Base-by-base conservation (phyloP, 441 rosid species). In the Arabidopsis hybrid region DNA sequence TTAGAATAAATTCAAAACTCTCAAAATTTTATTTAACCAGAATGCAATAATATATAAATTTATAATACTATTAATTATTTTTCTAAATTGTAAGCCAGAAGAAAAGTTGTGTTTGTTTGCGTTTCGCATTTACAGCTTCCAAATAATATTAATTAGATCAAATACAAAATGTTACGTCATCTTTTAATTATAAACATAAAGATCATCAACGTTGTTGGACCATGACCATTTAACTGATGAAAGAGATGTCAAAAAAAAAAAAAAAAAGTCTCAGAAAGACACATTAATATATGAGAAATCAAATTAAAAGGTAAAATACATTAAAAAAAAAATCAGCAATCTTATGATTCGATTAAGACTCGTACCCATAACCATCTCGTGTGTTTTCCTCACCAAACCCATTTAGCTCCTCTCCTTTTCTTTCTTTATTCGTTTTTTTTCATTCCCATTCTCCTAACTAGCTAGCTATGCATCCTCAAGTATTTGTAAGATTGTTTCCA, bases 311-410 rank as follows among this genome's bases (percentile, higher is more conserved):
- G 6, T 59, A 9, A 40, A 7, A 14, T 60, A 46, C 47, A 49
- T 47, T 1, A 26, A 3, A 26, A 0, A 42, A 34, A 46, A 68
- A 52, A 34, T 75, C 74, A 68, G 70, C 70, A 75, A 69, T 45
- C 16, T 55, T 62, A 75, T 75, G 79, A 75, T 75, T 75, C 16
- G 70, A 75, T 62, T 61, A 69, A 55, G 79, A 75, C 65, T 55
- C 62, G 16, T 52, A 16, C 52, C 21, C 58, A 42, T 51, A 51
- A 43, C 29, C 74, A 61, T 55, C 74, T 75, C 53, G 65, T 55
- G 52, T 17, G 50, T 55, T 68, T 52, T 61, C 65, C 64, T 61
- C 65, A 75, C 79, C 74, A 75, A 62, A 68, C 74, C 65, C 69
- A 68, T 61, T 59, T 61, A 45, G 18, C 51, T 61, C 40, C 21